phyloP scores from a whole-genome alignment of 2,329 filamentous ascomycete species.

The Phyllosticta citriasiana region DNA sequence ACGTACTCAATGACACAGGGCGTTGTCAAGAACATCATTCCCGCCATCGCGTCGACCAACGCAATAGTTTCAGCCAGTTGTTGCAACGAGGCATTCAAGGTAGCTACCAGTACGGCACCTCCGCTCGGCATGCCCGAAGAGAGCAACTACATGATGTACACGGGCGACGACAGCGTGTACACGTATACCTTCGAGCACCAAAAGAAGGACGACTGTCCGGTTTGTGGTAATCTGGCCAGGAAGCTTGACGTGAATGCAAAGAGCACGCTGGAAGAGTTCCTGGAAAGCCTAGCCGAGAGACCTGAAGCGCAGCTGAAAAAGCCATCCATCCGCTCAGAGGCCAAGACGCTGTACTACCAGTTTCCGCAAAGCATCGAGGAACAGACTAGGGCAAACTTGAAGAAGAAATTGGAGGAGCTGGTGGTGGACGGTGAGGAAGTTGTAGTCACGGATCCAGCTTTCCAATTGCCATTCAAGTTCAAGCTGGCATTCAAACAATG shows the following conservation, averaged over 20 bases:
- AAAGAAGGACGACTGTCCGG: constrained; percentile 88
- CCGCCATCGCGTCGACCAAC: constrained; percentile 94
- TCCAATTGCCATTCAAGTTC: constrained; percentile 61
- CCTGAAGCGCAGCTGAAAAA: constrained; percentile 92
- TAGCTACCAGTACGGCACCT: constrained; percentile 73
- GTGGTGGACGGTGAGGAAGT: constrained; percentile 77
- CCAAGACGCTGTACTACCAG: constrained; percentile 85
- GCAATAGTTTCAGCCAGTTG: constrained; percentile 92
- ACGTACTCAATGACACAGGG: constrained; percentile 95
- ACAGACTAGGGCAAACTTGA: constrained; percentile 73
- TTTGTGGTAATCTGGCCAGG: constrained; percentile 76
- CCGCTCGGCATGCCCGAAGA: constrained; percentile 62
- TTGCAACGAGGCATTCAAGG: constrained; percentile 95
- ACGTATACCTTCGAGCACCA: constrained; percentile 96
- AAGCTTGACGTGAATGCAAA: constrained; percentile 62
- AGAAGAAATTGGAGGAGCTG: constrained; percentile 66
- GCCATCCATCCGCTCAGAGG: constrained; percentile 71
- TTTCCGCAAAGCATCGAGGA: constrained; percentile 71
- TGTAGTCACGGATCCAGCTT: constrained; percentile 85
- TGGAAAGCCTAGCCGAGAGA: constrained; percentile 71
- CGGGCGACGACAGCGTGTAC: constrained; percentile 88
- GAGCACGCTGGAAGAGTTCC: constrained; percentile 68
- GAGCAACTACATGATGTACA: constrained; percentile 96
- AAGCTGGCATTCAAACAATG: constrained; percentile 38
- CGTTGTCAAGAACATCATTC: constrained; percentile 98